These are phyloP conservation scores for Penicillium soppii DNA, from an alignment of 495 filamentous ascomycete species.

Conservation along the genomic window DNA sequence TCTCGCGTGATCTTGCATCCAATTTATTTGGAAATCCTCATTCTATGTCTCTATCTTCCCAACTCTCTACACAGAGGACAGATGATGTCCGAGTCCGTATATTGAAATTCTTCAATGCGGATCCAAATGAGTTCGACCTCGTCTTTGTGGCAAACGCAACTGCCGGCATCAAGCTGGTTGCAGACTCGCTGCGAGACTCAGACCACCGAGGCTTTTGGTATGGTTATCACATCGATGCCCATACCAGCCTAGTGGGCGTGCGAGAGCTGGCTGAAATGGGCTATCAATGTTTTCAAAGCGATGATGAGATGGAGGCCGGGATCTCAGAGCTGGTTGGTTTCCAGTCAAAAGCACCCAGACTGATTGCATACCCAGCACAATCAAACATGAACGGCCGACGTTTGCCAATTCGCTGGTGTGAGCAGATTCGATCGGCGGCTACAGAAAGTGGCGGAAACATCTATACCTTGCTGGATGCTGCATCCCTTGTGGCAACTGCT, in stretches of 20 bases:
- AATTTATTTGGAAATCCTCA: slow-evolving; percentile 91
- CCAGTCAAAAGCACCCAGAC: slow-evolving; percentile 24
- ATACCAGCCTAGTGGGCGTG: slow-evolving; percentile 85
- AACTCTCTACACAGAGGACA: slow-evolving; percentile 68
- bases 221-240: slow-evolving; percentile 78
- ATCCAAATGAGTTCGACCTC: slow-evolving; percentile 80
- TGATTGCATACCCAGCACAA: slow-evolving; percentile 88
- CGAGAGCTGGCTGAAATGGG: slow-evolving; percentile 64
- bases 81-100: slow-evolving; percentile 73
- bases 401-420: slow-evolving; percentile 69
- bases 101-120: slow-evolving; percentile 79
- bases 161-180: slow-evolving; percentile 83
- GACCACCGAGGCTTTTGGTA: slow-evolving; percentile 69
- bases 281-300: slow-evolving; percentile 63
- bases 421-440: slow-evolving; percentile 42
- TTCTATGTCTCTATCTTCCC: slow-evolving; percentile 79
- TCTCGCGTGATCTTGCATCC: slow-evolving; percentile 69
- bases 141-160: slow-evolving; percentile 93
- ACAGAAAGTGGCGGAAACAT: slow-evolving; percentile 14
- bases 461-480: slow-evolving; percentile 89
- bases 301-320: slow-evolving; percentile 71
- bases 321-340: slow-evolving; percentile 35
- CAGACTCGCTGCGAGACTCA: slow-evolving; percentile 66
- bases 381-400: slow-evolving; percentile 92
- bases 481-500: slow-evolving; percentile 74